A percentile compares a stretch with the other conserved stretches of the same genome.
These are phyloP conservation scores for Globisporangium megalacanthum DNA, from an alignment of 352 stramenopile species.

Conservation along the genomic window DNA sequence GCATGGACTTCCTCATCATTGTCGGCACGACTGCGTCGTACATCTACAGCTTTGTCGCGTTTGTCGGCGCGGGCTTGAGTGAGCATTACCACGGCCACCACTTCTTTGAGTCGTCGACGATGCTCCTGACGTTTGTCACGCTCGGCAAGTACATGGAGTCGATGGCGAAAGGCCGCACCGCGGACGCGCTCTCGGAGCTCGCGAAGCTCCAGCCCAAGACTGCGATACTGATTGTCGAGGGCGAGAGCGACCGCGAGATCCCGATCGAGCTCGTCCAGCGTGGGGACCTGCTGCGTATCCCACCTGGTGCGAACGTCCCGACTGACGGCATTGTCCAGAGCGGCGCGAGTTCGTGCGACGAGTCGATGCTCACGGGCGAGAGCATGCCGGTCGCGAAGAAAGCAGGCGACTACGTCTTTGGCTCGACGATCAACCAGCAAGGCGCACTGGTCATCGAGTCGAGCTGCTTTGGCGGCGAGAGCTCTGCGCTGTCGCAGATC, in stretches of 20 bases:
- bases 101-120: constrained; percentile 86
- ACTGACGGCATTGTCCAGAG: constrained; percentile 78
- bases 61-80: constrained; percentile 57
- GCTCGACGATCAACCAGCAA: constrained; percentile 79
- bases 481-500: constrained; percentile 67
- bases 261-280: constrained; percentile 82
- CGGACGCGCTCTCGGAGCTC: constrained; percentile 65
- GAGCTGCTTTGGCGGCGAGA: constrained; percentile 65
- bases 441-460: constrained; percentile 84
- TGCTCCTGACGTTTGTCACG: constrained; percentile 85
- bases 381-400: constrained; percentile 85
- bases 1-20: constrained; percentile 88
- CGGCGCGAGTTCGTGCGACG: constrained; percentile 60
- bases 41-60: constrained; percentile 77
- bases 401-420: constrained; percentile 74
- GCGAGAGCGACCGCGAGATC: constrained; percentile 61
- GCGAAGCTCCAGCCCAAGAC: constrained; percentile 77
- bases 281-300: constrained; percentile 63
- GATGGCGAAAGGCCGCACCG: constrained; percentile 81
- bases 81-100: constrained; percentile 70
- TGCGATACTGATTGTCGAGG: constrained; percentile 48
- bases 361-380: constrained; percentile 85
- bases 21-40: constrained; percentile 84
- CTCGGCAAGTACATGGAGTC: constrained; percentile 89
- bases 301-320: constrained; percentile 70